phyloP scores from a whole-genome alignment of 2,329 filamentous ascomycete species.

The Ceratocystis variospora region DNA sequence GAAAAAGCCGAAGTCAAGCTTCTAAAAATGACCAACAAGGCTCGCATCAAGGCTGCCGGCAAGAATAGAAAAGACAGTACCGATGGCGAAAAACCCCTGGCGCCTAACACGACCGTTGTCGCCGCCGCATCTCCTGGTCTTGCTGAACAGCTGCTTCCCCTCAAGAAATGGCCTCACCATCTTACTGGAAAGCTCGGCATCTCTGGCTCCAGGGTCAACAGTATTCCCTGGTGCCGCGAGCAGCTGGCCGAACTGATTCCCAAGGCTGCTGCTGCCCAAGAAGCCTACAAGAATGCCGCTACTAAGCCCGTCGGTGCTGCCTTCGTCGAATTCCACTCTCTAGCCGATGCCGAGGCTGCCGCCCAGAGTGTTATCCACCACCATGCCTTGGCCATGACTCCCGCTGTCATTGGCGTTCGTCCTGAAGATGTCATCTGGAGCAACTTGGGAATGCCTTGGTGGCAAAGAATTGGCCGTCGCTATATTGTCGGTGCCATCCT shows the following conservation, averaged over 20 bases:
- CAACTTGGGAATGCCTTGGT: conserved; percentile 72
- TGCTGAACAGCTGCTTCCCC: conserved; percentile 52
- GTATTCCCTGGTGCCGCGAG: conserved; percentile 68
- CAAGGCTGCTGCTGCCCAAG: conserved; percentile 53
- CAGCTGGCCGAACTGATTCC: conserved; percentile 43
- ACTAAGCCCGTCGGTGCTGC: conserved; percentile 58
- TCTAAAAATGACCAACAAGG: conserved; percentile 63
- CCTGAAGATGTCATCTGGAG: conserved; percentile 80
- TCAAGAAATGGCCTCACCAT: conserved; percentile 57
- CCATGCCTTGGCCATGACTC: conserved; percentile 72
- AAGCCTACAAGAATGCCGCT: conserved; percentile 50
- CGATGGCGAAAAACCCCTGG: conserved; percentile 30
- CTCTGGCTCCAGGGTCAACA: conserved; percentile 58
- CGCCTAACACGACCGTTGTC: conserved; percentile 34
- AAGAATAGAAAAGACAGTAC: conserved; percentile 43
- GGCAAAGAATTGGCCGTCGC: conserved; percentile 64
- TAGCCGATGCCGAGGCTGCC: conserved; percentile 72
- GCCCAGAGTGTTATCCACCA: conserved; percentile 81
- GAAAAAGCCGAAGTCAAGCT: conserved; percentile 79
- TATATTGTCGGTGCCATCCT: conserved; percentile 60
- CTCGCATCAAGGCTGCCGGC: conserved; percentile 44
- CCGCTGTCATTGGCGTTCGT: conserved; percentile 68
- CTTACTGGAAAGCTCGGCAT: conserved; percentile 49
- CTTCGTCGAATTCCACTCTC: conserved; percentile 78
- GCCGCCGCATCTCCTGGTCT: conserved; percentile 23